Conservation (phyloP, 2,329 filamentous ascomycete species). For the Lasiodiplodia citricola region DNA sequence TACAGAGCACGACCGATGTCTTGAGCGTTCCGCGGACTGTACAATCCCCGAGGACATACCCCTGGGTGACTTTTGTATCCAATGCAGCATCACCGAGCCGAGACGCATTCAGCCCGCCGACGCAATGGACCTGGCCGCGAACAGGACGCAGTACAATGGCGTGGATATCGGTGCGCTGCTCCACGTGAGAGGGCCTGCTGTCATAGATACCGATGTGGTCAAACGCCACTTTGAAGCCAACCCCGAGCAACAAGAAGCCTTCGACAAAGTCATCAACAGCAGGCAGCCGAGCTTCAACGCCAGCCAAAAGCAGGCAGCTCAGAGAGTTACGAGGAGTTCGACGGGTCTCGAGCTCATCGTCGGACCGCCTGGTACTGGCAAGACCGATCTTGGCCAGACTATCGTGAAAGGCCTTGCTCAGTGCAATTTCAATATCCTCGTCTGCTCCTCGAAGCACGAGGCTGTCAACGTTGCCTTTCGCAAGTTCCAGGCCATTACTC, state of each 20-base stretch:
- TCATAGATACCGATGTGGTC: background rate
- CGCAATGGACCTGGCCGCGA: background rate
- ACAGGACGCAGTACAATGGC: background rate
- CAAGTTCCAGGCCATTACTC: background rate
- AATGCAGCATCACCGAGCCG: too few species aligned
- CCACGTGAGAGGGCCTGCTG: background rate
- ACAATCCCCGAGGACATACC: too few species aligned
- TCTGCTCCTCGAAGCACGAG: background rate
- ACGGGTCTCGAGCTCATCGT: background rate
- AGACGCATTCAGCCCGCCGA: too few species aligned
- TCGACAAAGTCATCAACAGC: background rate
- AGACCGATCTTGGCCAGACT: background rate
- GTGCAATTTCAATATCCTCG: background rate
- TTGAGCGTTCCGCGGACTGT: too few species aligned
- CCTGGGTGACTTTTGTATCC: too few species aligned
- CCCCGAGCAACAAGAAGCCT: background rate
- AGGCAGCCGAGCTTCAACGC: background rate
- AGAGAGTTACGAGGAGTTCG: background rate
- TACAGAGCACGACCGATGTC: too few species aligned
- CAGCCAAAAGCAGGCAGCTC: background rate
- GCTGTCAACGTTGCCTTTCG: background rate
- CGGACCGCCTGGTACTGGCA: background rate
- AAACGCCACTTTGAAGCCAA: background rate
- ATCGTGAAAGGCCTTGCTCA: background rate
- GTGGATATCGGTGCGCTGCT: background rate